phyloP scores from a whole-genome alignment of 129 eudicot species.

The Flaveria robusta region DNA sequence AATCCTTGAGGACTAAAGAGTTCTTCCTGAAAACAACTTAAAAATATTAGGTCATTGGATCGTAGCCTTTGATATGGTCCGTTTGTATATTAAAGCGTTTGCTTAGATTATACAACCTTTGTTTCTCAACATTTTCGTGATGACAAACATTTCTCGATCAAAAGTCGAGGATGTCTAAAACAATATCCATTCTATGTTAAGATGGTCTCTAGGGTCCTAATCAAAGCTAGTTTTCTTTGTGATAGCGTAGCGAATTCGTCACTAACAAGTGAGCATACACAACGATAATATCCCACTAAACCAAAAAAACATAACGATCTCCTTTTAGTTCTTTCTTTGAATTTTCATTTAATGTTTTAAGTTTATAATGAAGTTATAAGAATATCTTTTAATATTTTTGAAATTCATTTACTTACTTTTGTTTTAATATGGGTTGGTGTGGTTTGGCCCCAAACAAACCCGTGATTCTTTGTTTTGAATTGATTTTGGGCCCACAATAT shows the following conservation, averaged over 20 bases:
- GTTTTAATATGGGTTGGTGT: conserved; percentile 9
- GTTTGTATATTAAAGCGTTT: not conserved
- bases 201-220: not conserved
- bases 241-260: not conserved
- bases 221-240: not conserved
- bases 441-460: conserved; percentile 9
- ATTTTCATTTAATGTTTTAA: not conserved
- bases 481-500: conserved; percentile 26
- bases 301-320: not conserved
- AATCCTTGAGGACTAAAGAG: too few relatives aligned
- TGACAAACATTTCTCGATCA: not conserved
- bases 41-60: too few relatives aligned
- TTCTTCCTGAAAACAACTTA: too few relatives aligned
- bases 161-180: too few relatives aligned
- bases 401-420: not conserved
- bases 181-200: not conserved
- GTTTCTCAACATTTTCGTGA: not conserved
- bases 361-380: too few relatives aligned
- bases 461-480: conserved; percentile 22
- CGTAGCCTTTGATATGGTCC: not conserved
- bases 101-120: too few relatives aligned
- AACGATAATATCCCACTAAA: not conserved
- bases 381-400: not conserved
- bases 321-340: not conserved
- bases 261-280: not conserved